Conservation (phyloP, 768 basidiomycete genomes). For the Tricholoma flavovirens region DNA sequence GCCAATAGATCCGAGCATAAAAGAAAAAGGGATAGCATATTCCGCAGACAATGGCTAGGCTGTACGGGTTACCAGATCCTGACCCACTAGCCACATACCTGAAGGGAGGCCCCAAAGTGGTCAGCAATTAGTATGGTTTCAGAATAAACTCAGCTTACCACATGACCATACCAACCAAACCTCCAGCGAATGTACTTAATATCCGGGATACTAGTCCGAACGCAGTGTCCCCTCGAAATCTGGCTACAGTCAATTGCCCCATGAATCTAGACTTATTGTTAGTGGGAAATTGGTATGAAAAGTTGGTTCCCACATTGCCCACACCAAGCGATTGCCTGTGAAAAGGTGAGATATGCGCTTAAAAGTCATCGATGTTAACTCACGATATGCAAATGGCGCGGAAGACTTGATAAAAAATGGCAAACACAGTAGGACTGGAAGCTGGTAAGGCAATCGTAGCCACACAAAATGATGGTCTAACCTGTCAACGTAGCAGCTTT, state of each 20-base stretch:
- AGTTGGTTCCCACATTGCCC: conserved; percentile 52
- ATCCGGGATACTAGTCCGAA: conserved; percentile 61
- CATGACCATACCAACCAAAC: conserved; percentile 54
- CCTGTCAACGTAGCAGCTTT: conserved; percentile 66
- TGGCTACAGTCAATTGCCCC: conserved; percentile 65
- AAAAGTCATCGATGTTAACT: conserved; percentile 13
- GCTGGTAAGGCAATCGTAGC: too few relatives aligned
- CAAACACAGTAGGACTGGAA: conserved; percentile 48
- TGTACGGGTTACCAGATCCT: conserved; percentile 58
- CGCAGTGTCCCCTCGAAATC: conserved; percentile 72
- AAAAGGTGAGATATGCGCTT: neutral
- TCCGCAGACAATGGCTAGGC: conserved; percentile 60
- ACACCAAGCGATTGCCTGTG: conserved; percentile 57
- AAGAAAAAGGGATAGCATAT: conserved; percentile 72
- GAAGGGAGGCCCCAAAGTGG: neutral
- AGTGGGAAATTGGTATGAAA: neutral
- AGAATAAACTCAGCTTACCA: conserved; percentile 48
- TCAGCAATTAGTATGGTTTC: neutral
- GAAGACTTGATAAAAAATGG: conserved; percentile 53
- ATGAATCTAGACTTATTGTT: conserved; percentile 47
- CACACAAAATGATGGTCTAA: conserved; percentile 17
- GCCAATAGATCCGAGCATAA: conserved; percentile 68
- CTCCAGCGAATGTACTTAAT: conserved; percentile 60
- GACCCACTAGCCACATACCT: conserved; percentile 70
- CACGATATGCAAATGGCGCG: conserved; percentile 54